Evolutionary conservation across 805 yeast species (phyloP), one percentile per base, ranked within the genome.

Genomic region (Kazachstania viticola): DNA sequence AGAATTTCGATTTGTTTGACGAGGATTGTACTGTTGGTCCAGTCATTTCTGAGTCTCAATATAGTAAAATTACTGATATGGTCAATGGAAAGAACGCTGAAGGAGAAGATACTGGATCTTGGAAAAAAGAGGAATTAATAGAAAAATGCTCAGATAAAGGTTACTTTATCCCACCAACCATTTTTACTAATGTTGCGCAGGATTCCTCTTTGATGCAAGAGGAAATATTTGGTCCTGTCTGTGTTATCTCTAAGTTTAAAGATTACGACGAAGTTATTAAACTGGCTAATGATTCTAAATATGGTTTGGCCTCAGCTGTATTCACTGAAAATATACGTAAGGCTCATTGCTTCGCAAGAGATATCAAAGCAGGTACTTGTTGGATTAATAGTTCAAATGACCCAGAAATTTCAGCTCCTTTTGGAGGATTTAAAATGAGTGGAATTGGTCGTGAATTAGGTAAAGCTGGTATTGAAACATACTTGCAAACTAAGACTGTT

Each of bases 391-490:
- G 76, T 9, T 75, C 77, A 32, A 77, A 78, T 48, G 79, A 72
- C 41, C 71, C 72, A 45, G 75, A 73, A 47, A 53, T 64, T 36
- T 64, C 67, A 36, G 71, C 76, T 34, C 93, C 93, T 19, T 81
- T 82, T 52, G 93, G 93, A 29, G 93, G 93, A 25, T 78, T 71
- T 57, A 79, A 80, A 60, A 64, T 69, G 67, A 71, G 81, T 42
- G 94, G 93, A 41, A 65, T 79, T 40, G 93, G 93, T 37, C 72
- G 88, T 45, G 91, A 81, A 60, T 65, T 81, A 41, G 88, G 91
- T 32, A 75, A 73, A 52, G 73, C 70, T 48, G 93, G 83, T 31
- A 68, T 81, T 29, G 65, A 68, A 35, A 64, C 70, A 49, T 81
- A 79, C 61, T 70, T 83, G 14, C 84, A 79, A 61, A 67, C 71